phyloP scores from a whole-genome alignment of 2,329 filamentous ascomycete genomes.

The Fusarium bactridioides region DNA sequence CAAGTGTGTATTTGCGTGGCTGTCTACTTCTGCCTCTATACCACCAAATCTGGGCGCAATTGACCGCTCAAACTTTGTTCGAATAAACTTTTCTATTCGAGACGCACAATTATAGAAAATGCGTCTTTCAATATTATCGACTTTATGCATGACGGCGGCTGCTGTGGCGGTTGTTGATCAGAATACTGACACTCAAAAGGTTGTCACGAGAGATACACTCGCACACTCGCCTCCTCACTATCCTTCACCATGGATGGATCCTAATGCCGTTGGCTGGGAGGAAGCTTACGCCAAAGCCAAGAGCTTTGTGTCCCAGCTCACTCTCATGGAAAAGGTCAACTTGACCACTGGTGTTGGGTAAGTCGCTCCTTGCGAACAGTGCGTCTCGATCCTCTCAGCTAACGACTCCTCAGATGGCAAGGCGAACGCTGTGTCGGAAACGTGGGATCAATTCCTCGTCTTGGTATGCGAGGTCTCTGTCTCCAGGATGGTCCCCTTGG shows the following conservation, averaged over 20 bases:
- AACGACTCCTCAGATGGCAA: constrained; percentile 45
- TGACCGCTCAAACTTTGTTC: neutral
- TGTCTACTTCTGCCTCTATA: too few relatives aligned
- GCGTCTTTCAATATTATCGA: constrained; percentile 13
- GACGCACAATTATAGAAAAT: neutral
- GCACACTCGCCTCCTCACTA: constrained; percentile 70
- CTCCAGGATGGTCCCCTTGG: constrained; percentile 87
- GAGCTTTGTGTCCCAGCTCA: constrained; percentile 83
- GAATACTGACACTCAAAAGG: constrained; percentile 39
- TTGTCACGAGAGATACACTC: constrained; percentile 34
- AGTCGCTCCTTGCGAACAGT: constrained; percentile 41
- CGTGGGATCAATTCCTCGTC: constrained; percentile 71
- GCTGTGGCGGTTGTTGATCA: constrained; percentile 7
- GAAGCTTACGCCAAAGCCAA: constrained; percentile 79
- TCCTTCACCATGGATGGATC: constrained; percentile 87
- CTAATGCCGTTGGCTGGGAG: constrained; percentile 75
- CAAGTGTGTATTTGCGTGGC: neutral
- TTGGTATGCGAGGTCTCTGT: constrained; percentile 78
- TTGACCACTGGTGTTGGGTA: constrained; percentile 89
- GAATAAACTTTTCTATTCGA: neutral
- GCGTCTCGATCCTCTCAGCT: neutral
- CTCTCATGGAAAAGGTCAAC: constrained; percentile 90
- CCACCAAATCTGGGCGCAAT: neutral
- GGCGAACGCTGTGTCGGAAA: constrained; percentile 81
- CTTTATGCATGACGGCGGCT: neutral